phyloP scores from a whole-genome alignment of 2,329 filamentous ascomycete genomes.

The Aspergillus luchuensis region DNA sequence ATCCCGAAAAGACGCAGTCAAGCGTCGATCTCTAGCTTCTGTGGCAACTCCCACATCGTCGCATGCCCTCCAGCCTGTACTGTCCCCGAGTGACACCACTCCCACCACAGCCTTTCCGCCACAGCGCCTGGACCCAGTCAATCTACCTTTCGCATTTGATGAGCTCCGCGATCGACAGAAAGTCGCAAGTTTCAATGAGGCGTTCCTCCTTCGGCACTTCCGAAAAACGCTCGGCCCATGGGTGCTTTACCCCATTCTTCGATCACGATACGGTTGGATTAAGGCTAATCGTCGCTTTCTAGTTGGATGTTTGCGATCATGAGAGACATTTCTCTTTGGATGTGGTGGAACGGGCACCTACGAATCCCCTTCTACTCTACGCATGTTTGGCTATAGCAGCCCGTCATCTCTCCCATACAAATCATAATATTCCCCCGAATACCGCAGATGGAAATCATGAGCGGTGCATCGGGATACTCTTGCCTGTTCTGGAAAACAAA shows the following conservation, averaged over 20 bases:
- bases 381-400: constrained; percentile 39
- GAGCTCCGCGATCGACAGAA: constrained; percentile 28
- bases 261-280: neutral
- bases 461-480: constrained; percentile 38
- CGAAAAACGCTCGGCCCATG: constrained; percentile 35
- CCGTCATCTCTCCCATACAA: constrained; percentile 36
- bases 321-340: constrained; percentile 35
- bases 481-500: constrained; percentile 35
- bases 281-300: constrained; percentile 14
- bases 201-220: constrained; percentile 38
- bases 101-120: constrained; percentile 14
- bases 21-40: constrained; percentile 29
- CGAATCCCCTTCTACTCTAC: constrained; percentile 35
- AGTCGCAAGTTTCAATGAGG: constrained; percentile 33
- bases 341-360: constrained; percentile 34
- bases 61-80: constrained; percentile 15
- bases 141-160: constrained; percentile 22
- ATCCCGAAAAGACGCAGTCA: constrained; percentile 26
- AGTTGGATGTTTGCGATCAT: constrained; percentile 38
- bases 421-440: constrained; percentile 30
- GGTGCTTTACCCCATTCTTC: constrained; percentile 23
- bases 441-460: constrained; percentile 39
- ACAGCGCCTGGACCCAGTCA: constrained; percentile 21
- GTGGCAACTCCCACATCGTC: constrained; percentile 27
- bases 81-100: constrained; percentile 13